Evolutionary conservation across 805 yeast genomes (phyloP), one percentile per base, ranked within the genome.

Genomic region (Schwanniomyces pseudopolymorphus): DNA sequence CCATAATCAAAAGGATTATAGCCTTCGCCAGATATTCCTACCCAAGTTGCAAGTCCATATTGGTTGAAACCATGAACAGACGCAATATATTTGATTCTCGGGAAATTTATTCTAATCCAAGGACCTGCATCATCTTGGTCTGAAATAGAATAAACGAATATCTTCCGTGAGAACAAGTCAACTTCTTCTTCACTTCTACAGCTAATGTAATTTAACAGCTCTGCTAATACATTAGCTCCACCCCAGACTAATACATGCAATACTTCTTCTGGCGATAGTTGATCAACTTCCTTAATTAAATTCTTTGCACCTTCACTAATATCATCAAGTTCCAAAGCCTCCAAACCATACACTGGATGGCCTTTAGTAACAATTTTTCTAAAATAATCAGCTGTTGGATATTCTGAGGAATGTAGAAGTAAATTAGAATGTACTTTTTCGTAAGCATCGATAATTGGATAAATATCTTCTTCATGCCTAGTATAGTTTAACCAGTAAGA

Each of bases 41-140:
- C 58, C 69, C 69, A 64, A 1, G 64, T 49, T 4, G 64, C 42
- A 14, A 50, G 44, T 5, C 62, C 60, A 46, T 64, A 64, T 36
- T 54, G 60, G 41, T 59, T 63, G 49, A 57, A 63, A 1, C 59
- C 65, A 39, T 57, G 63, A 17, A 59, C 37, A 1, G 67, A 61
- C 1, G 57, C 54, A 39, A 63, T 58, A 39, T 59, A 62, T 28
- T 47, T 50, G 8, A 63, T 41, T 17, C 41, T 24, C 11, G 68
- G 68, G 43, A 54, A 64, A 17, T 55, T 33, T 39, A 39, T 43
- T 47, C 69, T 53, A 31, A 64, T 60, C 68, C 68, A 64, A 13
- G 61, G 57, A 11, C 68, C 67, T 7, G 62, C 48, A 48, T 63
- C 55, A 40, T 64, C 70, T 47, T 64, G 69, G 42, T 64, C 69